A percentile compares a stretch with the other conserved stretches of the same genome.
Evolutionary conservation across 2,329 filamentous ascomycete genomes (phyloP).

Genomic region (Diplodia seriata): DNA sequence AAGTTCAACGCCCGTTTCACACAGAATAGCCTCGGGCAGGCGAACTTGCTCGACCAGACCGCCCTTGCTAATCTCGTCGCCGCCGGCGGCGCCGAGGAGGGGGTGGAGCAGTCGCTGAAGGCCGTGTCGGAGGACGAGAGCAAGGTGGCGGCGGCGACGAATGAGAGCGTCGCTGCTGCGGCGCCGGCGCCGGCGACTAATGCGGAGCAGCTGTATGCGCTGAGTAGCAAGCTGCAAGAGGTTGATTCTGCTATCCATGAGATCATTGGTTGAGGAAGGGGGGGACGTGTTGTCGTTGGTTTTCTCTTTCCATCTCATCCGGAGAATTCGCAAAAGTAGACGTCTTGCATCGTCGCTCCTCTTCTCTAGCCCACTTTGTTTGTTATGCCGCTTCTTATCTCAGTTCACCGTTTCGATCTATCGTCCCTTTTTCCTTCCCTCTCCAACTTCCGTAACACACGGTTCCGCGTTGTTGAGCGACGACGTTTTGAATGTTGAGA

Average conservation of each 20-base stretch:
- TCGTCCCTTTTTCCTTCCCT: no score
- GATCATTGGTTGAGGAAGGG: slow-evolving; percentile 11
- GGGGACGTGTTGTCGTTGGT: no score
- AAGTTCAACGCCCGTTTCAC: slow-evolving; percentile 64
- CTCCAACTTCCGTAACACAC: not conserved
- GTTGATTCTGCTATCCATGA: slow-evolving; percentile 17
- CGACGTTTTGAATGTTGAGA: not conserved
- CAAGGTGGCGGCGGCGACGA: not conserved
- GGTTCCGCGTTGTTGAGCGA: not conserved
- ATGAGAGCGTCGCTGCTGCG: no score
- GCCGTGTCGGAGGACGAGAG: not conserved
- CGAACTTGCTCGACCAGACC: slow-evolving; percentile 50
- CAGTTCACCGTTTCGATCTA: not conserved
- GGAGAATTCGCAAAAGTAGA: not conserved
- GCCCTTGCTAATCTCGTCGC: not conserved
- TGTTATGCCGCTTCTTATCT: not conserved
- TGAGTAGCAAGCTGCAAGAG: slow-evolving; percentile 9
- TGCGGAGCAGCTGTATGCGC: slow-evolving; percentile 6
- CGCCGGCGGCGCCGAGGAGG: no score
- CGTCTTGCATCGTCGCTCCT: not conserved
- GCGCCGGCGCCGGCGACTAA: not conserved
- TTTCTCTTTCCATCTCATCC: not conserved
- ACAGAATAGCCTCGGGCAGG: slow-evolving; percentile 57
- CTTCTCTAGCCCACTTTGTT: not conserved
- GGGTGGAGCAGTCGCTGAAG: no score